These are phyloP conservation scores for Aspergillus hancockii DNA, from an alignment of 495 filamentous ascomycete species.

Conservation along the genomic window DNA sequence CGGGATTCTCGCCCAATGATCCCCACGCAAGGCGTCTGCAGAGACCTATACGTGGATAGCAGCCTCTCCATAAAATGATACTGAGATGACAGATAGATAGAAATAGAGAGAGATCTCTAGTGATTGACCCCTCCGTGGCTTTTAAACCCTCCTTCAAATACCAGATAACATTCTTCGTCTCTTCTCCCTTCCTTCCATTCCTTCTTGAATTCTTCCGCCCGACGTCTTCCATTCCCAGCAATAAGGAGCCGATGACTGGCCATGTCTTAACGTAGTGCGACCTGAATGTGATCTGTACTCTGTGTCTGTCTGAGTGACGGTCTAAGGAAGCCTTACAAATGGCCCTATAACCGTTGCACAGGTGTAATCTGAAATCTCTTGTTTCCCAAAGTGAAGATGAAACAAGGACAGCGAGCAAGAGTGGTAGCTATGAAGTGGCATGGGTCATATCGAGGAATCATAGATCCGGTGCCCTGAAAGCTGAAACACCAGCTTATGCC, in stretches of 20 bases:
- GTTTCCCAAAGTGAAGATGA: slow-evolving; percentile 7
- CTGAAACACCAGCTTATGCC: not conserved
- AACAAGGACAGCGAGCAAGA: slow-evolving; percentile 2
- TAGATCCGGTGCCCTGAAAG: not conserved
- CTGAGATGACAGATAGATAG: no score
- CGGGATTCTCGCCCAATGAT: slow-evolving; percentile 5
- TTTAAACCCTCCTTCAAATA: not conserved
- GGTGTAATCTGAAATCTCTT: slow-evolving; percentile 3
- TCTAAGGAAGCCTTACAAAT: not conserved
- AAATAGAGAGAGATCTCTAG: no score
- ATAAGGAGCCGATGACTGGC: not conserved
- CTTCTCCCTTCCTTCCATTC: slow-evolving; percentile 1
- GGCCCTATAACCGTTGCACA: slow-evolving; percentile 18
- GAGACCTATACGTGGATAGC: not conserved
- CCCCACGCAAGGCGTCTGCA: slow-evolving; percentile 4
- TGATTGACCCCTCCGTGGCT: not conserved
- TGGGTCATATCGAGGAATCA: not conserved
- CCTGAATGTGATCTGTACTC: slow-evolving; percentile 22
- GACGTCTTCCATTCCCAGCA: not conserved
- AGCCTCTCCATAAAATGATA: not conserved
- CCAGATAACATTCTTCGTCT: not conserved
- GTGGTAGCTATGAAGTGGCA: not conserved
- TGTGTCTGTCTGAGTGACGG: slow-evolving; percentile 8
- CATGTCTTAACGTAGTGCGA: slow-evolving; percentile 15
- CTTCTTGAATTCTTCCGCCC: not conserved